phyloP scores from a whole-genome alignment of 805 yeast species.

The Starmerella kuoi region DNA sequence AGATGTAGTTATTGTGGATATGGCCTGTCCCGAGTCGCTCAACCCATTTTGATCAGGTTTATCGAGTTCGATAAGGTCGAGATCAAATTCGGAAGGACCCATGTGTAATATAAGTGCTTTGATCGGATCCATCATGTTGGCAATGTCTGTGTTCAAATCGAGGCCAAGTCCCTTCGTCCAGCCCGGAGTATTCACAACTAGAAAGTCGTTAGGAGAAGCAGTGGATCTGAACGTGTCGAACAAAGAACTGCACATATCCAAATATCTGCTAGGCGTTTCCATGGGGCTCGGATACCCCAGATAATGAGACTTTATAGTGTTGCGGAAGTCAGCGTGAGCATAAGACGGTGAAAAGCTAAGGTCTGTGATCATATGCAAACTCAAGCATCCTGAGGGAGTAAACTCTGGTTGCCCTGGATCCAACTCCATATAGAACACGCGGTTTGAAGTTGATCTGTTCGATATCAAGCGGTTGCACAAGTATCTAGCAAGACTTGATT shows the following conservation, averaged over 20 bases:
- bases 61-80: conserved; percentile 10
- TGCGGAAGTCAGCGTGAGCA: conserved; percentile 25
- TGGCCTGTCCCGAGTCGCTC: neutral
- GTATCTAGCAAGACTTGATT: conserved; percentile 55
- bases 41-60: conserved; percentile 1
- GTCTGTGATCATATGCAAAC: conserved; percentile 34
- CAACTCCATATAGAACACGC: conserved; percentile 48
- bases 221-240: conserved; percentile 26
- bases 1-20: conserved; percentile 29
- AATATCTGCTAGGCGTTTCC: conserved; percentile 48
- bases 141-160: conserved; percentile 42
- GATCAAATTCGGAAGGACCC: conserved; percentile 31
- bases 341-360: conserved; percentile 34
- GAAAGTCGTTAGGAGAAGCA: conserved; percentile 8
- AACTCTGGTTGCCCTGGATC: conserved; percentile 88
- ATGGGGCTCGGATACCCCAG: conserved; percentile 62
- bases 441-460: conserved; percentile 20
- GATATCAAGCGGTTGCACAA: conserved; percentile 21
- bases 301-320: conserved; percentile 29
- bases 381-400: conserved; percentile 57
- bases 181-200: conserved; percentile 73
- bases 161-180: conserved; percentile 86
- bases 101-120: conserved; percentile 39
- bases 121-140: conserved; percentile 38
- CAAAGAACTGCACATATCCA: conserved; percentile 34